Evolutionary conservation across 2,329 filamentous ascomycete species (phyloP), one percentile per base, ranked within the genome.

Genomic region (Monosporascus ibericus): DNA sequence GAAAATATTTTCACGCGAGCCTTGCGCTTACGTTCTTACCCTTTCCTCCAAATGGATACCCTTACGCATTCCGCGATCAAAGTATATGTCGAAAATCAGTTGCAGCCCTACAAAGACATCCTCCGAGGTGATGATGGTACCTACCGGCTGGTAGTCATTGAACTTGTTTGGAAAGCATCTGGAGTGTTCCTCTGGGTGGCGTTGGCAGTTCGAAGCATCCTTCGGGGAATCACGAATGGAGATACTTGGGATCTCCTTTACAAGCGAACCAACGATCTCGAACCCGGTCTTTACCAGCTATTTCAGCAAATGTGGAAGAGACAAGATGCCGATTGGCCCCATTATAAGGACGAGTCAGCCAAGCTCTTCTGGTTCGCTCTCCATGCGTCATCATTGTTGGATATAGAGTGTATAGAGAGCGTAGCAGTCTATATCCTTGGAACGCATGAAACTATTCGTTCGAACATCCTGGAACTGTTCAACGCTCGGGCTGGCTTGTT

Each of bases 1-100:
- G 52, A 56, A 37, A 52, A 34, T 14, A 24, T 52, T 18, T 58
- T 55, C 27, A 15, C 14, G 6, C 34, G 37, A 18, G 22, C 17
- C 4, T 30, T 55, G 15, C 30, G 18, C 7, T 15, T 17, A 3
- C 17, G 14, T 18, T 14, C 22, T 5, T 52, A 44, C 18, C 52
- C 51, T n/a, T 36, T 22, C 20, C 22, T 55, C 6, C 36, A 44
- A 36, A 40, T 51, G 34, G 51, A 57, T 18, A 36, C 50, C 14
- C 46, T 57, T 6, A 57, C 18, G n/a, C 6, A 40, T 5, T 9
- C 6, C 30, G 52, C 44, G 18, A 51, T 56, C 6, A 6, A 47
- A 11, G 18, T 18, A 7, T 52, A 55, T 17, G 47, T 36, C 14
- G 17, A 39, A 22, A 42, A 15, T 14, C 22, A 25, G 20, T 27